phyloP scores from a whole-genome alignment of 768 basidiomycete genomes.

The Termitomyces sp. region DNA sequence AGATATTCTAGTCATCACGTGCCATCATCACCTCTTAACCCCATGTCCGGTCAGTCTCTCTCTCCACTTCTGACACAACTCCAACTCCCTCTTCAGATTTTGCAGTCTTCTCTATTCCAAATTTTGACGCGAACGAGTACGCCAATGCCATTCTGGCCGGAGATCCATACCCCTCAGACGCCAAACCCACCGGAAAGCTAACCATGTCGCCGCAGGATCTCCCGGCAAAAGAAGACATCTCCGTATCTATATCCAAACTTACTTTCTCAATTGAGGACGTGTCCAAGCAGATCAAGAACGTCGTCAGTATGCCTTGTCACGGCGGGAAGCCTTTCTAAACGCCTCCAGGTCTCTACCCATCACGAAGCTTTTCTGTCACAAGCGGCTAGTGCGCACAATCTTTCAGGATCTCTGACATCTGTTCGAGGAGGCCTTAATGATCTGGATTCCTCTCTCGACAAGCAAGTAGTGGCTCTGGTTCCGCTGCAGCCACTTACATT shows the following conservation, averaged over 20 bases:
- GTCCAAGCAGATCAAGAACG: conserved; percentile 78
- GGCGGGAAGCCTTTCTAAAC: neutral
- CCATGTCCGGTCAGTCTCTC: conserved; percentile 9
- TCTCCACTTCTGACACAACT: neutral
- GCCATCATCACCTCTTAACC: conserved; percentile 4
- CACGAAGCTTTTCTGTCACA: conserved; percentile 80
- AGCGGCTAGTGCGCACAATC: conserved; percentile 67
- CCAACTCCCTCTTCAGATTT: conserved; percentile 46
- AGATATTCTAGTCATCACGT: too few relatives aligned
- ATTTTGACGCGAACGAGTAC: conserved; percentile 87
- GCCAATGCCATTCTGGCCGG: conserved; percentile 88
- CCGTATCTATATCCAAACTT: conserved; percentile 83
- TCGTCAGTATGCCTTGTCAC: conserved; percentile 46
- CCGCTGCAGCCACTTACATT: conserved; percentile 17
- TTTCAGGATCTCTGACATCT: conserved; percentile 62
- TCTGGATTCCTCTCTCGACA: conserved; percentile 70
- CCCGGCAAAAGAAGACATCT: conserved; percentile 77
- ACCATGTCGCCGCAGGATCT: conserved; percentile 38
- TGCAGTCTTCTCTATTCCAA: conserved; percentile 60
- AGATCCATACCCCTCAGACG: conserved; percentile 56
- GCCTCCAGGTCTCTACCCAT: conserved; percentile 66
- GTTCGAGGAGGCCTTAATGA: conserved; percentile 69
- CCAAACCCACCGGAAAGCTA: conserved; percentile 25
- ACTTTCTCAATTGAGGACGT: conserved; percentile 89
- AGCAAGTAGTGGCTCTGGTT: conserved; percentile 37